Evolutionary conservation across 2,329 filamentous ascomycete species (phyloP), one percentile per base, ranked within the genome.

Genomic region (Sclerotiophoma versabilis): DNA sequence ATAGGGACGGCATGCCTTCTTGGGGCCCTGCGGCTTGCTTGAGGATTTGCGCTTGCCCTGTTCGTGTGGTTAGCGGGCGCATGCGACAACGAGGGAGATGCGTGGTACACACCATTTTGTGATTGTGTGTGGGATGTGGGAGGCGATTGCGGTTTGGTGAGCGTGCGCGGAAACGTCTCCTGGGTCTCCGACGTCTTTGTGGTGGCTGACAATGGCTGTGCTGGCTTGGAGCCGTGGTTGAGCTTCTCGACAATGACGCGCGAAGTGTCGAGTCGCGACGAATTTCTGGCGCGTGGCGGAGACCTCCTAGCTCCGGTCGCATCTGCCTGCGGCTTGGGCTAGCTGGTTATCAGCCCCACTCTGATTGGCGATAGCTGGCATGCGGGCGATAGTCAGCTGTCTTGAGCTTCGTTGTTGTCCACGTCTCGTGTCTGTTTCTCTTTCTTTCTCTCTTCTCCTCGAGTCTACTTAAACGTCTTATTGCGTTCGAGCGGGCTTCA

Each of bases 1-100:
- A 43, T 49, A 47, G 51, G 11, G 48, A 47, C 29, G 41, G 60
- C 74, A 63, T 79, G 91, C 91, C 87, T 88, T 96, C 79, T 91
- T 95, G 22, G 90, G 88, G 59, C 88, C 91, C 74, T 87, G 84
- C 14, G 91, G 91, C 80, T 92, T 92, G 71, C 87, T 84, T 48
- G 92, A 89, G 22, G 90, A 86, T 80, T 96, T 97, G 76, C 93
- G 91, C 83, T 97, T 97, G 59, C 93, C 93, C 93, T 72, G 60
- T 51, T 47, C 17, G 39, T 42, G 26, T 25, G 36, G 54, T 71
- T 63, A 72, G 62, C 55, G 44, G 59, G 59, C 53, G 64, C 57
- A 56, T 59, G 53, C 57, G 57, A 61, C 29, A 38, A 14, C 11
- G 27, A 12, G 19, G 11, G 17, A 25, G 22, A 23, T 27, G 36